phyloP scores from a whole-genome alignment of 2,329 filamentous ascomycete species.

The Penicillium brevicompactum region DNA sequence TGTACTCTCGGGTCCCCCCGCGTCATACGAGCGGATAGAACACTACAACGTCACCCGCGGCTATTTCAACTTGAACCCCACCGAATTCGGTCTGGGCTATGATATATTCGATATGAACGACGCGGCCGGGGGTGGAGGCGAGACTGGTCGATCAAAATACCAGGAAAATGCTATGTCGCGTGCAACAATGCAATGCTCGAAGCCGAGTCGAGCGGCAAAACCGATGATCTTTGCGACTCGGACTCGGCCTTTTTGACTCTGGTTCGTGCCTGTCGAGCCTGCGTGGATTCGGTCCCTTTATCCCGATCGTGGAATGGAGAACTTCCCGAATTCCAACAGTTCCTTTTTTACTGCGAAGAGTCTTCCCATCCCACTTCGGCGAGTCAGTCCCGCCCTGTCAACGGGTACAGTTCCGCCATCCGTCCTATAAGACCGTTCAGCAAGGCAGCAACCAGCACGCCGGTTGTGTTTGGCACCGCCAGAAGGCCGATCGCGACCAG shows the following conservation, averaged over 20 bases:
- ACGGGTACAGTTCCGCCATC: not conserved
- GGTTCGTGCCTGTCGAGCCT: not conserved
- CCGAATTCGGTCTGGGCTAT: conserved; percentile 63
- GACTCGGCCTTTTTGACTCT: conserved; percentile 16
- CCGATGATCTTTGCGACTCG: conserved; percentile 12
- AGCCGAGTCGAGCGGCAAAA: conserved; percentile 53
- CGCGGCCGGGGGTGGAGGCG: conserved; percentile 21
- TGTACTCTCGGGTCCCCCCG: conserved; percentile 28
- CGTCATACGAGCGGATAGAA: conserved; percentile 18
- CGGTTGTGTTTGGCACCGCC: not conserved
- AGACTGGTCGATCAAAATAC: conserved; percentile 37
- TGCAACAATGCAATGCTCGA: conserved; percentile 57
- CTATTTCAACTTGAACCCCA: conserved; percentile 66
- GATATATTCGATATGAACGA: conserved; percentile 57
- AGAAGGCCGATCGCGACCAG: not conserved
- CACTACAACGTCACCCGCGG: conserved; percentile 53
- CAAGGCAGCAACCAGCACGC: not conserved
- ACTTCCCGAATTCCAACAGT: conserved; percentile 16
- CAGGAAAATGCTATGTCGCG: conserved; percentile 53
- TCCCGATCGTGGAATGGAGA: not conserved
- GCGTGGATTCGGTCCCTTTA: conserved; percentile 1
- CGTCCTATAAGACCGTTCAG: not conserved
- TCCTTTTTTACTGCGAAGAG: conserved; percentile 12
- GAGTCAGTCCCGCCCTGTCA: not conserved
- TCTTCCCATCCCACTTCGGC: not conserved